Conservation (phyloP, 345 rosid species). For the Ceriops zippeliana region DNA sequence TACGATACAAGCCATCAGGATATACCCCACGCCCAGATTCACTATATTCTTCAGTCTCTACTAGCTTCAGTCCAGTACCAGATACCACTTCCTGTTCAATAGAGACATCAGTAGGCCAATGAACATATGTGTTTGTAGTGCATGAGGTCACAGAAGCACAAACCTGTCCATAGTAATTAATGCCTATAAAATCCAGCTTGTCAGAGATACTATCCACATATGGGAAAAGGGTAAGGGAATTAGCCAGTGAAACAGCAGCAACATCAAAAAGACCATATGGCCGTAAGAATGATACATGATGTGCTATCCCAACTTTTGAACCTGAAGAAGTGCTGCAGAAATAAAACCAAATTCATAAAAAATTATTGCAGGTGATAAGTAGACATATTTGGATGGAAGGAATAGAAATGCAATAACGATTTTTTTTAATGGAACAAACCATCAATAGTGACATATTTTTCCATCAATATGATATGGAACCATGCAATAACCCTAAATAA, state of each 20-base stretch:
- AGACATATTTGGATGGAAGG: neutral
- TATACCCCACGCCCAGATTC: conserved; percentile 98
- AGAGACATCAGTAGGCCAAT: conserved; percentile 13
- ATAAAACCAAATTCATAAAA: neutral
- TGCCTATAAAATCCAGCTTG: conserved; percentile 84
- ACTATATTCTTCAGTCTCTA: conserved; percentile 91
- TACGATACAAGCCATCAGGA: conserved; percentile 84
- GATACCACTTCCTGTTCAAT: conserved; percentile 69
- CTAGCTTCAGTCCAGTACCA: conserved; percentile 79
- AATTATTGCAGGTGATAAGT: neutral
- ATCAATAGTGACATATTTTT: too few species aligned
- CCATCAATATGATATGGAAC: too few species aligned
- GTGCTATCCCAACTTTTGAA: conserved; percentile 73
- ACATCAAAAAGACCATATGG: conserved; percentile 90
- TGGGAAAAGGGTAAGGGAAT: conserved; percentile 73
- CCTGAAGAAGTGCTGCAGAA: conserved; percentile 31
- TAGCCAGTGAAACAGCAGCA: conserved; percentile 69
- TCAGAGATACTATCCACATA: conserved; percentile 62
- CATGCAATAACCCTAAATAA: too few species aligned
- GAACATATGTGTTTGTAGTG: neutral
- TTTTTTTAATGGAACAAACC: too few species aligned
- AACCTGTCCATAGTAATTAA: conserved; percentile 98
- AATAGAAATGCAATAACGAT: neutral
- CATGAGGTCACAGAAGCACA: conserved; percentile 2
- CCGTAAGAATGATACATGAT: conserved; percentile 85